A percentile compares a stretch with the other conserved stretches of the same genome.
Evolutionary conservation across 2,329 filamentous ascomycete species (phyloP).

Genomic region (Nothophaeocryptopus gaeumannii): DNA sequence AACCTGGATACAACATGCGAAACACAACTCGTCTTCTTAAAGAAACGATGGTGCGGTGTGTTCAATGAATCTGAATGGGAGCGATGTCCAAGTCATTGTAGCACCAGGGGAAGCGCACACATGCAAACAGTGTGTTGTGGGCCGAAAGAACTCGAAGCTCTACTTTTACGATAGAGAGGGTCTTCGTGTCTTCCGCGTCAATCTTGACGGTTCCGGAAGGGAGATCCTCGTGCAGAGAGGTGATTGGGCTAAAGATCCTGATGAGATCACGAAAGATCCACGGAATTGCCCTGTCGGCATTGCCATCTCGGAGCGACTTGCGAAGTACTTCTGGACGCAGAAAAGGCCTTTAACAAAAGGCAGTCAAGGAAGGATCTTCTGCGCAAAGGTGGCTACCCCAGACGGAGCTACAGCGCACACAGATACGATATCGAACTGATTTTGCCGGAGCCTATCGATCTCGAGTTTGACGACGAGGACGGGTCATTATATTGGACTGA

Average conservation of each 20-base stretch:
- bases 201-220: conserved; percentile 36
- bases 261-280: too few relatives aligned
- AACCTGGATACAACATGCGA: too few relatives aligned
- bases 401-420: conserved; percentile 25
- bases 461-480: conserved; percentile 51
- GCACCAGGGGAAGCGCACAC: conserved; percentile 49
- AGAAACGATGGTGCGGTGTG: too few relatives aligned
- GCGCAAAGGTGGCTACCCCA: conserved; percentile 45
- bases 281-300: too few relatives aligned
- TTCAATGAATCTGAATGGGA: conserved; percentile 47
- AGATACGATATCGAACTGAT: conserved; percentile 46
- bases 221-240: conserved; percentile 41
- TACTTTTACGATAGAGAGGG: conserved; percentile 48
- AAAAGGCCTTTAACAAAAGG: conserved; percentile 54
- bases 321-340: conserved; percentile 59
- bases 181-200: conserved; percentile 34
- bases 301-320: conserved; percentile 27
- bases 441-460: conserved; percentile 56
- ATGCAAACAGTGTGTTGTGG: conserved; percentile 42
- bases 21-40: too few relatives aligned
- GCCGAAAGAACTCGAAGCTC: conserved; percentile 30
- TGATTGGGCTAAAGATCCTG: too few relatives aligned
- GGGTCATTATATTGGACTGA: conserved; percentile 59
- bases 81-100: conserved; percentile 44
- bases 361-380: conserved; percentile 52